Evolutionary conservation across 2,329 filamentous ascomycete species (phyloP).

Genomic region (Zymoseptoria tritici): DNA sequence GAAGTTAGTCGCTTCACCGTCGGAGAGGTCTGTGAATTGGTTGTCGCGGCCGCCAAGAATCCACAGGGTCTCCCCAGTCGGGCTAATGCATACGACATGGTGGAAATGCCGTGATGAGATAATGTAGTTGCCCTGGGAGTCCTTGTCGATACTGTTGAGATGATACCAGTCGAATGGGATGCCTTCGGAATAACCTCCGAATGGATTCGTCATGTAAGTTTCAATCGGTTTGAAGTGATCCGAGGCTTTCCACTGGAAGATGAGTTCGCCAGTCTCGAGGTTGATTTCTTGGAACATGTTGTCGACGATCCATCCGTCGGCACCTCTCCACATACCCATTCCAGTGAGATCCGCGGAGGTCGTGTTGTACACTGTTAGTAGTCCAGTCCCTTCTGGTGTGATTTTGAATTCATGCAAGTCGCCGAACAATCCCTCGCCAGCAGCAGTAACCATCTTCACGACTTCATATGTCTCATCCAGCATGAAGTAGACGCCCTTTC

Average conservation of each 20-base stretch:
- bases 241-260: constrained; percentile 36
- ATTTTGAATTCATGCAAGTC: constrained; percentile 41
- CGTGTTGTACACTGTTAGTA: constrained; percentile 39
- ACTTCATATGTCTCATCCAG: constrained; percentile 24
- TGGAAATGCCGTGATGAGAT: constrained; percentile 41
- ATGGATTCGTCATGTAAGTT: constrained; percentile 29
- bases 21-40: constrained; percentile 36
- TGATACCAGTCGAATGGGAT: constrained; percentile 41
- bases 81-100: constrained; percentile 37
- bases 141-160: constrained; percentile 49
- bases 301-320: constrained; percentile 37
- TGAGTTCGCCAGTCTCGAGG: constrained; percentile 33
- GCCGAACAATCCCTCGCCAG: constrained; percentile 25
- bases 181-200: constrained; percentile 31
- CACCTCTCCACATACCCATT: constrained; percentile 20
- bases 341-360: constrained; percentile 22
- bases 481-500: constrained; percentile 31
- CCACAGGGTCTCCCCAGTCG: constrained; percentile 44
- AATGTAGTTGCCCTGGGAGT: constrained; percentile 41
- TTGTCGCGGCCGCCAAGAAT: constrained; percentile 43
- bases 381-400: constrained; percentile 34
- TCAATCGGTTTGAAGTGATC: constrained; percentile 30
- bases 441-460: constrained; percentile 22
- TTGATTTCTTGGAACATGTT: constrained; percentile 40
- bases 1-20: constrained; percentile 41